Evolutionary conservation across 2,329 filamentous ascomycete genomes (phyloP), one percentile per base, ranked within the genome.

Genomic region (Juglanconis oblonga): DNA sequence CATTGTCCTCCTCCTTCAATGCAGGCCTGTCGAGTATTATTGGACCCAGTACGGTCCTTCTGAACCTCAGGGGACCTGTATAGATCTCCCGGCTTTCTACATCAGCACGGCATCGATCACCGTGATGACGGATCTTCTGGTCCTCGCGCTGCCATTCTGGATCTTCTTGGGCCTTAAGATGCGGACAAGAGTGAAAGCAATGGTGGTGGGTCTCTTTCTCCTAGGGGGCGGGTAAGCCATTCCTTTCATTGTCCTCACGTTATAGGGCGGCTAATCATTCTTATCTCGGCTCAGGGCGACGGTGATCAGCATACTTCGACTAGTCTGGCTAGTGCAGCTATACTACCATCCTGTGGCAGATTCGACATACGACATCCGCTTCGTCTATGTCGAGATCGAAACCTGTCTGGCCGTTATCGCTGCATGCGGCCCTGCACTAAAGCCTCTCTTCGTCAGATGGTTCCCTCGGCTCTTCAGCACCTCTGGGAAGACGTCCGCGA

Each of bases 101-200:
- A 67, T 73, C 29, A 71, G 71, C 55, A 72, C 68, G 3, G 74
- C 78, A 1, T 72, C 64, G 0, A 69, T 80, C 52, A 80, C 77
- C 57, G 79, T 82, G 35, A 61, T 72, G 0, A 72, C 78, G 29
- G 79, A 82, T 62, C 17, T 78, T 4, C 66, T 74, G 52, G 76
- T 79, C 52, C 71, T 81, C 36, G 67, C 70, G 0, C 64, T 81
- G 4, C 78, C 79, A 0, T 70, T 80, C 9, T 71, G 66, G 65
- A 67, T 72, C 32, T 71, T 74, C 36, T 58, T 66, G 2, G 67
- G 67, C 17, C 69, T 73, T 17, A 69, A 68, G 53, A 70, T 73
- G 51, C 69, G 67, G 6, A 62, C 58, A 33, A 66, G 69, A 35
- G 64, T 68, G 33, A 74, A 73, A 63, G 57, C 70, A 7, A 69